Conservation (phyloP, 2,329 filamentous ascomycete genomes). For the Aulographum hederae region DNA sequence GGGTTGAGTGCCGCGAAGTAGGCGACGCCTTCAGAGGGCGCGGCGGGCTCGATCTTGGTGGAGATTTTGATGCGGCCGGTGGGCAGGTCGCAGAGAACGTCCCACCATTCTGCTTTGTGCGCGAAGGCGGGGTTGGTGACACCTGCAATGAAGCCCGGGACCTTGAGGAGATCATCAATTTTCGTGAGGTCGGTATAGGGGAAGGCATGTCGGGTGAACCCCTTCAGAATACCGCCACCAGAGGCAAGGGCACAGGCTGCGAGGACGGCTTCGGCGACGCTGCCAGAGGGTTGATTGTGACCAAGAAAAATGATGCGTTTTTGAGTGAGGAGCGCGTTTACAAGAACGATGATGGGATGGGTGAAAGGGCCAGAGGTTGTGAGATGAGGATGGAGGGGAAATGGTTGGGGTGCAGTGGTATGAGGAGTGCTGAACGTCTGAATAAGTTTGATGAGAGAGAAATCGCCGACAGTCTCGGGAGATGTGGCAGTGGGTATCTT, state of each 20-base stretch:
- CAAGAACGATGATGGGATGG: slow-evolving; percentile 84
- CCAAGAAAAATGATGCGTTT: slow-evolving; percentile 93
- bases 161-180: slow-evolving; percentile 87
- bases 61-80: slow-evolving; percentile 91
- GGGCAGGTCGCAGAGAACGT: slow-evolving; percentile 81
- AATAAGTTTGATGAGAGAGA: slow-evolving; percentile 92
- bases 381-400: slow-evolving; percentile 75
- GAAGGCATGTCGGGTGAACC: slow-evolving; percentile 91
- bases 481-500: slow-evolving; percentile 88
- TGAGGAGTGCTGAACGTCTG: slow-evolving; percentile 81
- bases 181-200: slow-evolving; percentile 97
- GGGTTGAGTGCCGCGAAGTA: slow-evolving; percentile 38
- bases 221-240: slow-evolving; percentile 77
- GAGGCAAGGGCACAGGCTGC: slow-evolving; percentile 91
- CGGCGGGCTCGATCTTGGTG: slow-evolving; percentile 63
- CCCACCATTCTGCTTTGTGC: slow-evolving; percentile 95
- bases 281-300: slow-evolving; percentile 84
- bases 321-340: slow-evolving; percentile 88
- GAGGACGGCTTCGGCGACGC: slow-evolving; percentile 93
- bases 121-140: slow-evolving; percentile 96
- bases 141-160: slow-evolving; percentile 92
- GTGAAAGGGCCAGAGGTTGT: slow-evolving; percentile 82
- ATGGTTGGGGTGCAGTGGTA: slow-evolving; percentile 65
- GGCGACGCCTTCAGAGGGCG: slow-evolving; percentile 63
- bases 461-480: slow-evolving; percentile 92